These are phyloP conservation scores for Nasturtium officinale DNA, from an alignment of 345 rosid genomes.

Conservation along the genomic window DNA sequence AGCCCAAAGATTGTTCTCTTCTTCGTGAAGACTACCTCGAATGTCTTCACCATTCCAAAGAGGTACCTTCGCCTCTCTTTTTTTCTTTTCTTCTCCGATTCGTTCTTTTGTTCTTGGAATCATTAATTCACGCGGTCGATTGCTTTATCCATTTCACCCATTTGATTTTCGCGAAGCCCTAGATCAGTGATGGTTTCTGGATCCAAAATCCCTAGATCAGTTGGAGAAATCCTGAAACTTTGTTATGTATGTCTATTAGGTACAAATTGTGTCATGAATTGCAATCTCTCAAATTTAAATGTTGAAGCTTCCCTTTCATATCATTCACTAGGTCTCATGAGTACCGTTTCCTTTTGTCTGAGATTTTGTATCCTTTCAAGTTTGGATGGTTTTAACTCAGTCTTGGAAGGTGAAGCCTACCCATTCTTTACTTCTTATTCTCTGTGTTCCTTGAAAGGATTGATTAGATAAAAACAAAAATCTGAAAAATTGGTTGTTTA, in stretches of 20 bases:
- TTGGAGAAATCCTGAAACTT: neutral
- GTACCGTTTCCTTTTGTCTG: neutral
- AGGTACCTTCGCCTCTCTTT: conserved; percentile 44
- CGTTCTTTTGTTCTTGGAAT: neutral
- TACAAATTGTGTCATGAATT: neutral
- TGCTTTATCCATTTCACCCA: neutral
- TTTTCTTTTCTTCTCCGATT: neutral
- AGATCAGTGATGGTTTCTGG: conserved; percentile 3
- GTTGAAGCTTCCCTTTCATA: neutral
- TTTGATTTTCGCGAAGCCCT: conserved; percentile 14
- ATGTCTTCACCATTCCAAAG: conserved; percentile 97
- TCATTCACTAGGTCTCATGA: neutral
- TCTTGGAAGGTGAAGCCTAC: neutral
- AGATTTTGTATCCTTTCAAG: too few species aligned
- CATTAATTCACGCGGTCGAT: neutral
- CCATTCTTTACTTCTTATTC: neutral
- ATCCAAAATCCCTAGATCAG: neutral
- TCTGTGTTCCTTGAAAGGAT: too few species aligned
- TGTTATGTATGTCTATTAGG: neutral
- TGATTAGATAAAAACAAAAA: too few species aligned
- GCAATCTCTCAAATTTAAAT: neutral
- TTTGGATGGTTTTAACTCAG: too few species aligned
- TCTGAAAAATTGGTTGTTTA: neutral
- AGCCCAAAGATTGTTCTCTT: conserved; percentile 90
- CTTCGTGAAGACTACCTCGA: conserved; percentile 93